Base-by-base conservation (phyloP, 371 early-diverging fungal genomes). In the Mucor circinelloides region DNA sequence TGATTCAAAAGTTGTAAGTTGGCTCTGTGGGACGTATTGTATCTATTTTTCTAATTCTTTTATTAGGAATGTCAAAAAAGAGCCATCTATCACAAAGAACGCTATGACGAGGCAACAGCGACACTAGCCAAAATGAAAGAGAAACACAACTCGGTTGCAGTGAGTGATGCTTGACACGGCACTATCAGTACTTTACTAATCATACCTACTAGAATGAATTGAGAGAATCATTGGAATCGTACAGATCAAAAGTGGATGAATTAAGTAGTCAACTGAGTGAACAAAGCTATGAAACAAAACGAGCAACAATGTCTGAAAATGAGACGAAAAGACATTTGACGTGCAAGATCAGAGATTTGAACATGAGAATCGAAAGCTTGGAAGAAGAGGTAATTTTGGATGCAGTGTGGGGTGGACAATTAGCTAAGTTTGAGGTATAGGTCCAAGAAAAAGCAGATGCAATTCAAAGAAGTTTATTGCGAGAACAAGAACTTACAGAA, bases 31-130 rank as follows among this genome's bases (percentile, higher is more conserved):
- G 1, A 5, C 23, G 15, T 17, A n/a, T 55, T 15, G 4, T 7
- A 50, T 25, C 12, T 21, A n/a, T 27, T 1, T 27, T 23, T 17
- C 34, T 6, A 23, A 1, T 23, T 32, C 13, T 15, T 7, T 8
- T 1, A 28, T 9, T 34, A 63, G 63, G 63, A 54, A 8, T 25
- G n/a, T n/a, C 52, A 68, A 63, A 28, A 48, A 38, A 6, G 42
- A 23, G 64, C 63, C 10, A 50, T 68, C 3, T 38, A 58, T 25
- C 63, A 68, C 13, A 36, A 58, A 34, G 57, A 57, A 27, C 44
- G 38, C 0, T 34, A 36, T 6, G 40, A 63, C 17, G 54, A 68
- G 3, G 57, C 50, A 15, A 25, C 52, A 15, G 19, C 58, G 31
- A 52, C 42, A 23, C 21, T 68, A 8, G 52, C 32, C 4, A 21